Base-by-base conservation (phyloP, 2,329 filamentous ascomycete genomes). In the Akanthomyces dipterigenus region DNA sequence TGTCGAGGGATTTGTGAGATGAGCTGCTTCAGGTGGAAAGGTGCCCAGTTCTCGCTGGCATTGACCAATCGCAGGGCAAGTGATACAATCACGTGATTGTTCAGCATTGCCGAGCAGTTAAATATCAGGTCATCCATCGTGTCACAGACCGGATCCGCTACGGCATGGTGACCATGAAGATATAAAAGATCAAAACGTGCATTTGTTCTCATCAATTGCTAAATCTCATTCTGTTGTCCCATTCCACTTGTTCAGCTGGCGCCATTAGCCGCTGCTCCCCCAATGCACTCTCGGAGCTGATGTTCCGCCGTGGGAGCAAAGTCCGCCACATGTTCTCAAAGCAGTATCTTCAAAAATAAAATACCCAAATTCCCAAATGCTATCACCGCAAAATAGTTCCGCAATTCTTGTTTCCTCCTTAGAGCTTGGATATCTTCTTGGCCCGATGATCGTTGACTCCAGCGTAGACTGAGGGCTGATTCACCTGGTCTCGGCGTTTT, bases 1-100 rank as follows among this genome's bases (percentile, higher is more conserved):
- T 69, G 70, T 72, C 71, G 76, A 77, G 75, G 77, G 76, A 78
- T 79, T 79, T 79, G 76, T 73, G 71, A 71, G 68, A 77, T 77
- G 75, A 75, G 71, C 75, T 77, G 77, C 77, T 77, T 76, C 73
- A 75, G 70, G 67, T 69, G 67, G 69, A 73, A 69, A 66, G 72
- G 71, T 68, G 67, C 67, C 72, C 71, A 68, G 67, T 70, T 64
- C 63, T 60, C 59, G 53, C 61, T 53, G 56, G 67, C 70, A 75
- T 75, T 75, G 73, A 51, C 73, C 73, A 75, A 75, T 75, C 64
- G 67, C 18, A 56, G 40, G 2, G 9, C 42, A 38, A 53, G 40
- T 63, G 64, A 63, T 70, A 61, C 3, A 14, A 60, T 64, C 73
- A 75, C 72, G 73, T 75, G 73, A 75, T 63, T 24, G 12, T 14